Evolutionary conservation across 2,329 filamentous ascomycete genomes (phyloP), one percentile per base, ranked within the genome.

Genomic region (Aspergillus brunneoviolaceus): DNA sequence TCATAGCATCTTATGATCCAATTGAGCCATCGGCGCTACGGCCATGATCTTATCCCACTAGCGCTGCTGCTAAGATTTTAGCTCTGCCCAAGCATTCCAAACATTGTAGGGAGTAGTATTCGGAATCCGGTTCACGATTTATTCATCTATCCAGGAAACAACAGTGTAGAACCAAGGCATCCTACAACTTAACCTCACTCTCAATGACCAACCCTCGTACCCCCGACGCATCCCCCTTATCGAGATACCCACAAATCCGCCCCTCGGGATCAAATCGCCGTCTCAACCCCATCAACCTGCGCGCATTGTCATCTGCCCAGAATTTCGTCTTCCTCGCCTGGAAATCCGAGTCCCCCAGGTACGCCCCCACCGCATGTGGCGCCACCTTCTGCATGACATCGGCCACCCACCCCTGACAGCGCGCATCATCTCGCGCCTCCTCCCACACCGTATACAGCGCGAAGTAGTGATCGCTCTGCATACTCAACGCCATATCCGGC

Each of bases 381-480:
- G 80, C 77, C 1, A 82, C 71, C 6, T 67, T 56, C 29, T 56
- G 63, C 72, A 83, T 80, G 1, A 78, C 65, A 25, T 73, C 62
- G n/a, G 67, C 66, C 1, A 82, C 75, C 83, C 83, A 85, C 1
- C 48, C 62, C 31, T 71, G 69, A 66, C 78, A 82, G n/a, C 64
- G 61, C 0, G 65, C 68, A 60, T 85, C 83, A 45, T 84, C 81
- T 2, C 67, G 61, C 19, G 69, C 72, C 25, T 81, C 70, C 52
- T 83, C 78, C 79, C 81, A 85, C 2, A 84, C 71, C 0, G 80
- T 75, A 63, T 85, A 85, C 2, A 82, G 57, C 1, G 83, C 81
- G 66, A 85, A 81, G 68, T 85, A 85, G 67, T 85, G 82, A 63
- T 85, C 83, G 0, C 77, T 78, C 57, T 84, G 82, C 79, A 85